Base-by-base conservation (phyloP, 345 rosid genomes). In the Populus pruinosa region DNA sequence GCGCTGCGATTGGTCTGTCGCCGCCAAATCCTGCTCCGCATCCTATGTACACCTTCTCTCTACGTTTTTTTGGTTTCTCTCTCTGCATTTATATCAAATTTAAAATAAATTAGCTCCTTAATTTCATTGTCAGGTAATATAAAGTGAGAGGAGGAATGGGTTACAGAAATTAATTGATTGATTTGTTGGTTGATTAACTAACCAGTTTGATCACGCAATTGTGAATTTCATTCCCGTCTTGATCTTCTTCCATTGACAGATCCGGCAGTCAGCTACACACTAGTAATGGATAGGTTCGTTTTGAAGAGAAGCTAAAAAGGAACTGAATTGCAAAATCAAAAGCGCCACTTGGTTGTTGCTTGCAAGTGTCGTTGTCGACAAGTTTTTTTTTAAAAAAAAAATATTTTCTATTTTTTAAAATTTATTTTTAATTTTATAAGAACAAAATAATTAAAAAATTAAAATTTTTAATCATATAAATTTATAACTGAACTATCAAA, bases 11-110 rank as follows among this genome's bases (percentile, higher is more conserved):
- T 62, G 97, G 93, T 78, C 98, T 85, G 86, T 93, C 95, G 18
- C 98, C 97, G 43, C 87, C 94, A 81, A 94, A 94, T 55, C 97
- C 97, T 82, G 98, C 97, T n/a, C 98, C 97, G 75, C 98, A 94
- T 50, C 98, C 98, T 29, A 93, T 83, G 81, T 76, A 85, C 38
- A 93, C 95, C 80, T 86, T 87, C 36, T 91, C 91, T 75, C 83
- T 86, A 49, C 92, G 82, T 78, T 89, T 88, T 69, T 55, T 70
- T n/a, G 91, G 93, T 70, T 87, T 87, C 76, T 64, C 79, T 79
- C 97, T 84, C 98, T 94, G 90, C 87, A 85, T 44, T 59, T 67
- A 36, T 9, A 25, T 9, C 4, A 29, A 71, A 43, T 43, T 43
- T 11, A 10, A 43, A 43, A 43, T 2, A 2, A 11, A 36, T 36